These are phyloP conservation scores for Erythrobasidium yunnanense DNA, from an alignment of 768 basidiomycete species.

Conservation along the genomic window DNA sequence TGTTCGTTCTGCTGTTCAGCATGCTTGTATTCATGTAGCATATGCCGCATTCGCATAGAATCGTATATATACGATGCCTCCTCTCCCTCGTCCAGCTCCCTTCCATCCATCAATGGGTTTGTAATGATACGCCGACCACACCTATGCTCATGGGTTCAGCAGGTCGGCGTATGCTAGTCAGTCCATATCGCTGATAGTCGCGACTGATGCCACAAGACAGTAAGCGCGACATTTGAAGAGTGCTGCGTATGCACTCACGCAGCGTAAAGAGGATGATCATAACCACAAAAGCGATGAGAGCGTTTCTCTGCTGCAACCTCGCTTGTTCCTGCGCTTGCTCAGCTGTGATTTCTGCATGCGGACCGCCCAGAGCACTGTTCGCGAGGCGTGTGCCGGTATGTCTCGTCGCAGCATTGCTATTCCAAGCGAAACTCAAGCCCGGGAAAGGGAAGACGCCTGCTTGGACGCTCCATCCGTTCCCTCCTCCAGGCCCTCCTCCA, in stretches of 20 bases:
- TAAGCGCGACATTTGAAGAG: not conserved
- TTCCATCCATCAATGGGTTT: too few species aligned
- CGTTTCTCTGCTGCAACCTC: slow-evolving; percentile 13
- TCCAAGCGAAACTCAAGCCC: slow-evolving; percentile 6
- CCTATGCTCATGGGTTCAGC: not conserved
- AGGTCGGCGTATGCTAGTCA: slow-evolving; percentile 3
- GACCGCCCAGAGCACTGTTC: too few species aligned
- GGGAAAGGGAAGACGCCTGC: slow-evolving; percentile 27
- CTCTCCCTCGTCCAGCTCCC: too few species aligned
- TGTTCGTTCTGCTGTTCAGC: too few species aligned
- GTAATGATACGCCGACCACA: too few species aligned
- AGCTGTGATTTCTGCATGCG: not conserved
- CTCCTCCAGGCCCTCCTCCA: not conserved
- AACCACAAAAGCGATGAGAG: slow-evolving; percentile 23
- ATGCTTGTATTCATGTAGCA: too few species aligned
- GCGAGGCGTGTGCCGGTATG: too few species aligned
- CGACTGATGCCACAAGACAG: not conserved
- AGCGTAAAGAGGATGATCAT: slow-evolving; percentile 23
- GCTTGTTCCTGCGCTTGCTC: slow-evolving; percentile 15
- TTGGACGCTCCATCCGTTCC: slow-evolving; percentile 1
- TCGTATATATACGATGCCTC: too few species aligned
- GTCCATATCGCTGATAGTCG: slow-evolving; percentile 21
- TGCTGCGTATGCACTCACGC: not conserved
- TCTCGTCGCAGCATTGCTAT: too few species aligned
- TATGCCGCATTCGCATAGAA: too few species aligned